Evolutionary conservation across 768 basidiomycete species (phyloP), one percentile per base, ranked within the genome.

Genomic region (Crassisporium funariophilum): DNA sequence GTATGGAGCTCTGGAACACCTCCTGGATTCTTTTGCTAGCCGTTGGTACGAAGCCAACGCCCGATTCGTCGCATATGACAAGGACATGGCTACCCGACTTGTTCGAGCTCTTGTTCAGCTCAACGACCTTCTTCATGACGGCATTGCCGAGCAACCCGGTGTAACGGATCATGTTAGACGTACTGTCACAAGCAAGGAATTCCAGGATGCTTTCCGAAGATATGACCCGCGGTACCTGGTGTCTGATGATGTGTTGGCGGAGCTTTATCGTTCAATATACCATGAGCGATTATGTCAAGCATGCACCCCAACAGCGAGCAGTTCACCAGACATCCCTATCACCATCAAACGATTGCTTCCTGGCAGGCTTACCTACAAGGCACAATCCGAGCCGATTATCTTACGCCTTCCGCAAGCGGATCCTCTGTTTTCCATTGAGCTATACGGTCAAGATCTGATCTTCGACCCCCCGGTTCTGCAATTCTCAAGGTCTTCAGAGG

Each of bases 21-120:
- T 97, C 2, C 75, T 98, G 22, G 84, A 90, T 57, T 80, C 86
- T 8, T 93, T 99, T 61, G 88, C 93, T 11, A 77, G 81, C 54
- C 80, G 89, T 21, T 98, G 94, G 90, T 90, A 91, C 57, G 89
- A 93, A 50, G 87, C 90, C 15, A 98, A 99, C 60, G 79, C 83
- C 5, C 74, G 77, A 38, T 76, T 80, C 19, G 83, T 92, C 19
- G 79, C 86, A 2, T 95, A 86, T 59, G 88, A 92, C 70, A 87
- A 82, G 65, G 89, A 92, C 58, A 73, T 91, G 52, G 85, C 89
- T 11, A 71, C 79, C 53, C 82, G 82, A 38, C 81, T 95, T 36
- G 86, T 90, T 27, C 79, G 86, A 43, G 84, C 91, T 4, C 80
- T 94, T 52, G 82, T 88, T 40, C 89, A 94, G 61, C 78, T 99